Conservation (phyloP, 257 asterid genomes). For the Solanum dulcamara region DNA sequence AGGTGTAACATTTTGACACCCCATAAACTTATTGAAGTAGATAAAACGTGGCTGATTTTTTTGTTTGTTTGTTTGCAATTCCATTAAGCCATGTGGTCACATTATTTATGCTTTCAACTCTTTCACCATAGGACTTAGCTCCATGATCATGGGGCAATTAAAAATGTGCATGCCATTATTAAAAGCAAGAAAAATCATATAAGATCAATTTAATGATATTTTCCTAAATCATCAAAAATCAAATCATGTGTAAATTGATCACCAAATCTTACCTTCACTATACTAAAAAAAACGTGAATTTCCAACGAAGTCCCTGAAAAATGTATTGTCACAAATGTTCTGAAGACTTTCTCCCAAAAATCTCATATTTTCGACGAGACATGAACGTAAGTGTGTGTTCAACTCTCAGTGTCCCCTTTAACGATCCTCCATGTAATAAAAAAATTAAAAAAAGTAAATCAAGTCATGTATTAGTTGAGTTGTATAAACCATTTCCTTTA, state of each 20-base stretch:
- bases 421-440: neutral
- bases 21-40: neutral
- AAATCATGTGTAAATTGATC: neutral
- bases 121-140: neutral
- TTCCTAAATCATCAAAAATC: neutral
- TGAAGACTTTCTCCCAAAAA: too few species aligned
- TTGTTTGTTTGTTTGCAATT: neutral
- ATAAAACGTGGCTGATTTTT: neutral
- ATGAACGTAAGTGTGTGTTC: too few species aligned
- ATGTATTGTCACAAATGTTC: too few species aligned
- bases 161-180: neutral
- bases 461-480: slow-evolving; percentile 25
- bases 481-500: neutral
- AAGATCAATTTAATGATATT: neutral
- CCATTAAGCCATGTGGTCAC: neutral
- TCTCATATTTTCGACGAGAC: too few species aligned
- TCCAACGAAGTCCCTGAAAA: neutral
- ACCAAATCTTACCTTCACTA: neutral
- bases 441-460: neutral
- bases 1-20: neutral
- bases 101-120: neutral
- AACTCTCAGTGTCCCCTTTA: neutral
- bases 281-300: neutral
- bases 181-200: neutral
- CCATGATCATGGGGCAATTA: neutral